These are phyloP conservation scores for Drechslera avenae DNA, from an alignment of 2,329 filamentous ascomycete genomes.

Conservation along the genomic window DNA sequence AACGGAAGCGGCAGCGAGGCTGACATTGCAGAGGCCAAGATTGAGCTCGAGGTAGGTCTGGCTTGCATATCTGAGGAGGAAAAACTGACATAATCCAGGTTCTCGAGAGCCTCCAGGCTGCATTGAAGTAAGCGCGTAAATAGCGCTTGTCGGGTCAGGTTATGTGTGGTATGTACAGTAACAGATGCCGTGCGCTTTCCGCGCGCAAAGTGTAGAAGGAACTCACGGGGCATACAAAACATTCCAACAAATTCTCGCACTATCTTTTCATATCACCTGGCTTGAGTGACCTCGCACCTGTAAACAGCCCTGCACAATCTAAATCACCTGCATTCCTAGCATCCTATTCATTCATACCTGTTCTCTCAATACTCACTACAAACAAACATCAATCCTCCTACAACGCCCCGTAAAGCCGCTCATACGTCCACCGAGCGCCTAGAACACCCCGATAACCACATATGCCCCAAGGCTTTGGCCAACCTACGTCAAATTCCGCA, in stretches of 20 bases:
- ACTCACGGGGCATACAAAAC: slow-evolving; percentile 34
- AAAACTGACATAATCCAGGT: slow-evolving; percentile 62
- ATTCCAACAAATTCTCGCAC: slow-evolving; percentile 17
- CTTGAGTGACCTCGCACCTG: slow-evolving; percentile 28
- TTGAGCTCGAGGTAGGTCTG: slow-evolving; percentile 87
- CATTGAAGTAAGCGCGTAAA: slow-evolving; percentile 73
- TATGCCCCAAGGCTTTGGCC: slow-evolving; percentile 33
- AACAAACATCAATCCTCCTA: not conserved
- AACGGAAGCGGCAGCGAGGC: slow-evolving; percentile 90
- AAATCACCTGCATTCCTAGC: slow-evolving; percentile 22
- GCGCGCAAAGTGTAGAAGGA: slow-evolving; percentile 43
- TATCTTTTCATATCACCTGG: slow-evolving; percentile 7
- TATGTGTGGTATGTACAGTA: slow-evolving; percentile 20
- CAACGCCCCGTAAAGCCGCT: not conserved
- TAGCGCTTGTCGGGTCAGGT: slow-evolving; percentile 41
- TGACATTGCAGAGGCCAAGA: slow-evolving; percentile 98
- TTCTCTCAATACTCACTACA: slow-evolving; percentile 2
- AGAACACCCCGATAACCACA: not conserved
- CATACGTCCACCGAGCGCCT: not conserved
- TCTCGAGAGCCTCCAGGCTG: slow-evolving; percentile 80
- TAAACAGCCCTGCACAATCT: slow-evolving; percentile 21
- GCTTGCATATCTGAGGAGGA: slow-evolving; percentile 11
- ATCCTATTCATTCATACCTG: slow-evolving; percentile 9
- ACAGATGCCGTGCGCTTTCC: slow-evolving; percentile 32
- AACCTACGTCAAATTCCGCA: slow-evolving; percentile 25